Percentiles rank a stretch among this genome's conserved stretches.
These are phyloP conservation scores for Nemania diffusa DNA, from an alignment of 2,329 filamentous ascomycete genomes.

Conservation along the genomic window DNA sequence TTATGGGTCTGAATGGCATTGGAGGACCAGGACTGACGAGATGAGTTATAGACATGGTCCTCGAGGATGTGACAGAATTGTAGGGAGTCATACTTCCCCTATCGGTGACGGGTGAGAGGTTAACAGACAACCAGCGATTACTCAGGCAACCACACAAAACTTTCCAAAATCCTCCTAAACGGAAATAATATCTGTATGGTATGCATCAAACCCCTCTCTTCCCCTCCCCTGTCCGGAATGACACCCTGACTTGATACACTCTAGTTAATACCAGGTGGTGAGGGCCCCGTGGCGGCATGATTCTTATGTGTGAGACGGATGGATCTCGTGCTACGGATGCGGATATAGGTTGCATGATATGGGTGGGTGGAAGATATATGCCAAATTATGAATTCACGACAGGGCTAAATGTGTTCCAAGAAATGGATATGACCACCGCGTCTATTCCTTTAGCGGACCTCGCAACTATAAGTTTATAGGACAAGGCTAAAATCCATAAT, in stretches of 20 bases:
- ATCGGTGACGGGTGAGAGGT: constrained; percentile 26
- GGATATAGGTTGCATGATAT: neutral
- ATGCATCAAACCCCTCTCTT: constrained; percentile 47
- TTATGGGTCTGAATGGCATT: constrained; percentile 1
- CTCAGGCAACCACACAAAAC: constrained; percentile 84
- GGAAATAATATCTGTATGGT: constrained; percentile 99
- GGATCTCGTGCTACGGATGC: neutral
- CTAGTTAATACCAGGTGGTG: constrained; percentile 81
- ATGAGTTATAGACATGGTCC: constrained; percentile 82
- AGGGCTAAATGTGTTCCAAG: constrained; percentile 16
- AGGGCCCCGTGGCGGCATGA: constrained; percentile 66
- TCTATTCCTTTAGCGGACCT: constrained; percentile 22
- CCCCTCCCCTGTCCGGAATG: neutral
- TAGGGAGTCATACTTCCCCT: constrained; percentile 52
- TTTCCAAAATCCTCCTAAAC: constrained; percentile 94
- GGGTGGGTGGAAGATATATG: neutral
- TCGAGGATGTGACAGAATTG: constrained; percentile 98
- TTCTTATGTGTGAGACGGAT: constrained; percentile 11
- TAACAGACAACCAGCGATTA: constrained; percentile 77
- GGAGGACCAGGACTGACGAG: constrained; percentile 13
- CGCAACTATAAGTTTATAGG: constrained; percentile 14
- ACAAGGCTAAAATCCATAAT: constrained; percentile 22
- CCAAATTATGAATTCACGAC: constrained; percentile 31
- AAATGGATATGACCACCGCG: constrained; percentile 18
- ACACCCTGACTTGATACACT: constrained; percentile 25